Conservation (phyloP, 2,329 filamentous ascomycete species). For the Clonostachys chloroleuca region DNA sequence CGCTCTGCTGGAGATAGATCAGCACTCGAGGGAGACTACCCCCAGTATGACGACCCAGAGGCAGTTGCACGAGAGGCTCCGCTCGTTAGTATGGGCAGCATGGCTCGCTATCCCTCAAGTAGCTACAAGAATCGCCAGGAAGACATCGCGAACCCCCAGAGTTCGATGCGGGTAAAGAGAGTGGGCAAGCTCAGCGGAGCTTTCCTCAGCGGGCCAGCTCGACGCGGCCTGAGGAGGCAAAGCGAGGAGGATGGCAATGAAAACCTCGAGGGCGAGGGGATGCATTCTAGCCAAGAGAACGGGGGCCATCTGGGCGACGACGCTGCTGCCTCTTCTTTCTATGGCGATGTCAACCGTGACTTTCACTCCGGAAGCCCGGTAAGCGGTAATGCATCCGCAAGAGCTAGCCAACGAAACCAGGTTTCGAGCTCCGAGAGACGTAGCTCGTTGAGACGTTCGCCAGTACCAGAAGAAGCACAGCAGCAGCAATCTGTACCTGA, state of each 20-base stretch:
- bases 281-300: slow-evolving; percentile 32
- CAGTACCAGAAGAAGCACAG: slow-evolving; percentile 5
- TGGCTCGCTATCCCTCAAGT: slow-evolving; percentile 34
- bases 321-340: slow-evolving; percentile 32
- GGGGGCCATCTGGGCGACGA: slow-evolving; percentile 33
- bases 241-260: slow-evolving; percentile 61
- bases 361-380: slow-evolving; percentile 57
- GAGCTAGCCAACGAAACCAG: slow-evolving; percentile 34
- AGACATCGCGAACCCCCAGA: slow-evolving; percentile 63
- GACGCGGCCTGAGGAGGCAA: slow-evolving; percentile 64
- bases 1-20: slow-evolving; percentile 25
- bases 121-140: slow-evolving; percentile 46
- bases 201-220: slow-evolving; percentile 75
- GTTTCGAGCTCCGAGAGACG: slow-evolving; percentile 28
- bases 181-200: slow-evolving; percentile 71
- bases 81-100: slow-evolving; percentile 17
- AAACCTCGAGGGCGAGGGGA: slow-evolving; percentile 33
- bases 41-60: slow-evolving; percentile 33
- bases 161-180: slow-evolving; percentile 74
- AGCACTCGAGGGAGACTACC: slow-evolving; percentile 28
- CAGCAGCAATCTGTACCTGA: not conserved
- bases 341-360: slow-evolving; percentile 36
- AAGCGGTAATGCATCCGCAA: slow-evolving; percentile 37
- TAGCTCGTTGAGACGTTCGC: slow-evolving; percentile 22
- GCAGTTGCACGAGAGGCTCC: slow-evolving; percentile 40